Conservation (phyloP, 177 flowering plant species). For the Telopea speciosissima region DNA sequence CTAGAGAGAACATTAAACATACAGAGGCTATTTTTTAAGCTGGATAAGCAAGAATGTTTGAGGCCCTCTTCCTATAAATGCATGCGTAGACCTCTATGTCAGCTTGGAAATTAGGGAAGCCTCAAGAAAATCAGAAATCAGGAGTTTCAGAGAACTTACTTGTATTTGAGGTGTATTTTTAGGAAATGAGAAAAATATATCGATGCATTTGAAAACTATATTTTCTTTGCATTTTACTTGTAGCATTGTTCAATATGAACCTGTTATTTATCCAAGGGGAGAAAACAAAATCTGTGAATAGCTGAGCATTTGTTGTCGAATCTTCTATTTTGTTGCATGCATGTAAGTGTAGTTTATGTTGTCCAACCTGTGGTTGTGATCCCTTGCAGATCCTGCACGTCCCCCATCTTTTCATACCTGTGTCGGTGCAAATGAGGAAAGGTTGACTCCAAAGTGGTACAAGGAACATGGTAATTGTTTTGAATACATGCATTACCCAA, state of each 20-base stretch:
- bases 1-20: background rate
- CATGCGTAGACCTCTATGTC: background rate
- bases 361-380: background rate
- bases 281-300: background rate
- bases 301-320: background rate
- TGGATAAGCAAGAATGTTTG: background rate
- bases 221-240: background rate
- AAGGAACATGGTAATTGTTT: constrained; percentile 69
- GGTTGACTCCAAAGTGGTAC: constrained; percentile 91
- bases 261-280: background rate
- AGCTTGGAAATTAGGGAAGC: background rate
- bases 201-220: background rate
- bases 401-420: constrained; percentile 97
- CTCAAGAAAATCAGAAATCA: background rate
- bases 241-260: background rate
- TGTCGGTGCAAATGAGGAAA: constrained; percentile 88
- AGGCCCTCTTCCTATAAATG: background rate
- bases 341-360: background rate
- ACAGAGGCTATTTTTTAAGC: too few relatives aligned
- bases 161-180: too few relatives aligned
- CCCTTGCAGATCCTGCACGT: constrained; percentile 77
- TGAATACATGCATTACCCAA: background rate
- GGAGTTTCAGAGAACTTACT: background rate
- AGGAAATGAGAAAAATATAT: background rate
- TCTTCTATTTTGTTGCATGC: background rate